phyloP scores from a whole-genome alignment of 768 basidiomycete species.

The Leucocoprinus birnbaumii region DNA sequence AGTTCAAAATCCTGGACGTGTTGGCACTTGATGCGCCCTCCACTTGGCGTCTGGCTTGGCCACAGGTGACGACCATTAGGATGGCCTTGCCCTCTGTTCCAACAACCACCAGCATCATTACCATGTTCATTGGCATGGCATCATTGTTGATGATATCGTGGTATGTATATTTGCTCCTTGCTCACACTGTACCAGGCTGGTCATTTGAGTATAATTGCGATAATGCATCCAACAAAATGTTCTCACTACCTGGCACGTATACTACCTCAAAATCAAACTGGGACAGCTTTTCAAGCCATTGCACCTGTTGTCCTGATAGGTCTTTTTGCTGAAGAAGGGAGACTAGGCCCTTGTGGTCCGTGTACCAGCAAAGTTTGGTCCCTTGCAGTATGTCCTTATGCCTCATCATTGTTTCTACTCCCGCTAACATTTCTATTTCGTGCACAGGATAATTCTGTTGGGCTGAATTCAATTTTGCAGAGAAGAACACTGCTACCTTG shows the following conservation, averaged over 20 bases:
- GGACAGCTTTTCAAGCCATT: slow-evolving; percentile 35
- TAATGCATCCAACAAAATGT: slow-evolving; percentile 37
- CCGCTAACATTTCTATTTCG: slow-evolving; percentile 33
- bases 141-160: slow-evolving; percentile 16
- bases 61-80: not conserved
- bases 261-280: slow-evolving; percentile 34
- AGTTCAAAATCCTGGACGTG: not conserved
- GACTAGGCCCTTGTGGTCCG: slow-evolving; percentile 30
- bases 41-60: no score
- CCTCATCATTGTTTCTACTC: slow-evolving; percentile 29
- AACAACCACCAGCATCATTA: slow-evolving; percentile 1
- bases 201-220: slow-evolving; percentile 28
- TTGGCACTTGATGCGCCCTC: not conserved
- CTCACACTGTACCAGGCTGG: slow-evolving; percentile 18
- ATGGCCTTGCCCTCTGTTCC: slow-evolving; percentile 6
- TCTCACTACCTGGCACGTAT: slow-evolving; percentile 32
- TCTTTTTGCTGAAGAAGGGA: slow-evolving; percentile 30
- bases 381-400: slow-evolving; percentile 28
- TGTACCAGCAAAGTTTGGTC: slow-evolving; percentile 24
- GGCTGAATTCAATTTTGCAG: slow-evolving; percentile 28
- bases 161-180: slow-evolving; percentile 18
- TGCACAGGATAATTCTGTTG: slow-evolving; percentile 38
- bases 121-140: not conserved
- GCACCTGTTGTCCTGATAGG: slow-evolving; percentile 30
- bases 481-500: slow-evolving; percentile 27